Evolutionary conservation across 257 asterid genomes (phyloP), one percentile per base, ranked within the genome.

Genomic region (Dorcoceras hygrometricum): DNA sequence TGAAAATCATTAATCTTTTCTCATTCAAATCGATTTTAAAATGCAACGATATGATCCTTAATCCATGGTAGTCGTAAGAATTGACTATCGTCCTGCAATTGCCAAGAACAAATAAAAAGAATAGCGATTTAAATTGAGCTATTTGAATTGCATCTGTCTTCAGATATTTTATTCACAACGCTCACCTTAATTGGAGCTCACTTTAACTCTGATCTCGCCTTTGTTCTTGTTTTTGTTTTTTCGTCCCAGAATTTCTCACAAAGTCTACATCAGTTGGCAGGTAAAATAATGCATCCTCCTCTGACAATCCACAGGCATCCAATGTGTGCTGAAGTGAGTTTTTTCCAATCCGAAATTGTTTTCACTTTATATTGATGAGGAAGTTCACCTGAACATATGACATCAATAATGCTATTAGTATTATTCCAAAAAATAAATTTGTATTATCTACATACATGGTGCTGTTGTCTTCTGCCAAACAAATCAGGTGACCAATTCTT

Each of bases 251-350:
- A 48, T 53, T 54, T 54, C 34, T 18, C 20, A 11, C 34, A 29
- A 60, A 43, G 12, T 68, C 25, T 8, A 63, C 70, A 54, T 46
- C 50, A 71, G 58, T 51, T 57, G 7, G 24, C 66, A 74, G 71
- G 73, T 67, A 68, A 71, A 71, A 71, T 34, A 59, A 88, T 88
- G 95, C 95, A 88, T 78, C 95, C 90, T 62, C 93, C 87, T 72
- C 60, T 88, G 34, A 88, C 93, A 58, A 71, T 88, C 36, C 93
- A 88, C 78, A 77, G 84, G 68, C 95, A 88, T 73, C 93, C 84
- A n/a, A 80, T 85, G 86, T 88, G 95, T 77, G 90, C 89, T 51
- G 87, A 88, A 65, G 95, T 83, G 82, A 73, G 95, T 72, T 70
- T 27, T 39, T 61, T 75, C 67, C 54, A 23, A 7, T 51, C 59